These are phyloP conservation scores for Agaricus blazei DNA, from an alignment of 768 basidiomycete genomes.

Conservation along the genomic window DNA sequence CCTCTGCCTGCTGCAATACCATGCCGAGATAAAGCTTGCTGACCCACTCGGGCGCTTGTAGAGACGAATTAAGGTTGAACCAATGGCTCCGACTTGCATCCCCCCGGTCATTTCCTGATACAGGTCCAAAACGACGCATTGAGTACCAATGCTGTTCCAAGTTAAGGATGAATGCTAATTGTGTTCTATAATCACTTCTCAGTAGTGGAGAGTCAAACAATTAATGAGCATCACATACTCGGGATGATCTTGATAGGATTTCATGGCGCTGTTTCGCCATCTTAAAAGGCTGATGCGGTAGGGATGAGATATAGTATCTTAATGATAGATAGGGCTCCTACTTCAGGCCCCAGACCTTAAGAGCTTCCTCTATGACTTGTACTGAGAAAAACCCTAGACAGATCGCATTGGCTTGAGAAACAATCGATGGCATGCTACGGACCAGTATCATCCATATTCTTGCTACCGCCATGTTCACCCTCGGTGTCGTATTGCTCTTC, in stretches of 20 bases:
- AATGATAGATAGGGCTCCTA: conserved; percentile 25
- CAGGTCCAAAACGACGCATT: conserved; percentile 69
- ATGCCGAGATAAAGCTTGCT: conserved; percentile 78
- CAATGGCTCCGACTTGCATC: conserved; percentile 62
- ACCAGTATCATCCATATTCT: conserved; percentile 94
- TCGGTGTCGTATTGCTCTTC: conserved; percentile 50
- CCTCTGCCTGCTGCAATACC: conserved; percentile 83
- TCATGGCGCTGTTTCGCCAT: conserved; percentile 85
- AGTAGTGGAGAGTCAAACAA: background rate
- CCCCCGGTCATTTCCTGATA: conserved; percentile 31
- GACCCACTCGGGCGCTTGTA: conserved; percentile 73
- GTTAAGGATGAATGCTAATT: conserved; percentile 86
- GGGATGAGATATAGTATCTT: conserved; percentile 3
- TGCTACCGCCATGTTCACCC: conserved; percentile 45
- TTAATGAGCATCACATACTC: conserved; percentile 46
- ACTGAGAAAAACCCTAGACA: conserved; percentile 83
- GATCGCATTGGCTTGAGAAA: background rate
- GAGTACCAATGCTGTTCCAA: conserved; percentile 88
- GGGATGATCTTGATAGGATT: conserved; percentile 66
- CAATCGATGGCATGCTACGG: background rate
- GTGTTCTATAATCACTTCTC: conserved; percentile 41
- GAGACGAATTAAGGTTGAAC: conserved; percentile 86
- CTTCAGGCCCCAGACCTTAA: conserved; percentile 83
- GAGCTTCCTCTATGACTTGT: conserved; percentile 80
- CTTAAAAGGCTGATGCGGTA: conserved; percentile 54